Evolutionary conservation across 2,329 filamentous ascomycete species (phyloP).

Genomic region (Xylariaceae sp.): DNA sequence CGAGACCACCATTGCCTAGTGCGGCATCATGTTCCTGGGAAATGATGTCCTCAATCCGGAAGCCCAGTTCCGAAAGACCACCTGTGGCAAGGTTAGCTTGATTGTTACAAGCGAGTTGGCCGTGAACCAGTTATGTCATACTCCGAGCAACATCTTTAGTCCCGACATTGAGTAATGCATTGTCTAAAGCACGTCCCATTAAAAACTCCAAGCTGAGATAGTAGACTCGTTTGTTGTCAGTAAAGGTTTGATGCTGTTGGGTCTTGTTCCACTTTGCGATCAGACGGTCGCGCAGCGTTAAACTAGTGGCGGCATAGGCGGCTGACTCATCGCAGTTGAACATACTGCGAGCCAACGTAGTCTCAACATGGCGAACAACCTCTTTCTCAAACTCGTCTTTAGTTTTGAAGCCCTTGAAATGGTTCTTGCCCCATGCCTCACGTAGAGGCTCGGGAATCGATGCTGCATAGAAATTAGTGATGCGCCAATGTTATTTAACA

Average conservation of each 20-base stretch:
- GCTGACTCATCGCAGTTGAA: conserved; percentile 98
- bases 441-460: conserved; percentile 88
- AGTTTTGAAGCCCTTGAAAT: conserved; percentile 69
- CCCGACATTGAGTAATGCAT: conserved; percentile 96
- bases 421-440: conserved; percentile 71
- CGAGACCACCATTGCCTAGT: conserved; percentile 92
- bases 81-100: conserved; percentile 51
- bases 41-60: conserved; percentile 95
- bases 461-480: conserved; percentile 44
- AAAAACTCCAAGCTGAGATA: conserved; percentile 97
- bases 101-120: neutral
- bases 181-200: conserved; percentile 95
- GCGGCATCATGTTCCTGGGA: conserved; percentile 94
- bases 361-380: conserved; percentile 92
- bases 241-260: conserved; percentile 91
- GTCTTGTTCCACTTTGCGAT: conserved; percentile 98
- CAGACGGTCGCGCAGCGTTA: conserved; percentile 90
- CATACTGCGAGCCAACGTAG: conserved; percentile 89
- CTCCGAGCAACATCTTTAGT: conserved; percentile 82
- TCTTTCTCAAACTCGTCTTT: conserved; percentile 87
- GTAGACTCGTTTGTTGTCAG: conserved; percentile 91
- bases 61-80: conserved; percentile 85
- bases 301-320: conserved; percentile 85
- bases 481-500: conserved; percentile 8
- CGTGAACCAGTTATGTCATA: conserved; percentile 45